These are phyloP conservation scores for Teratosphaeria epicoccoides DNA, from an alignment of 2,329 filamentous ascomycete species.

Conservation along the genomic window DNA sequence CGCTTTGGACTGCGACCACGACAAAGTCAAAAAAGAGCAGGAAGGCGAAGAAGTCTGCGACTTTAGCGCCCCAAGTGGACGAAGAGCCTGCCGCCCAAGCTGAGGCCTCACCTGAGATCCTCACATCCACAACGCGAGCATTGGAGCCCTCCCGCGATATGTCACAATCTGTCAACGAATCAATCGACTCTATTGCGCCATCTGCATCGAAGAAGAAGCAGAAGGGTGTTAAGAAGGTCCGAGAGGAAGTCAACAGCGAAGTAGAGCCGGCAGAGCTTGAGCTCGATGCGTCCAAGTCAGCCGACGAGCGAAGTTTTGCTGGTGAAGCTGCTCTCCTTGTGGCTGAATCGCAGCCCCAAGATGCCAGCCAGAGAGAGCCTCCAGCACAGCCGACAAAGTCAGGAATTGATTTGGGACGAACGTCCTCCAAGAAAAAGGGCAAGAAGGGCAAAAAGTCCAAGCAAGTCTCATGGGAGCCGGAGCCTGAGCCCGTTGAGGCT, in stretches of 20 bases:
- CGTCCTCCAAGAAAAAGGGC: background rate
- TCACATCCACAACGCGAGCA: background rate
- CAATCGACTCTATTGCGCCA: background rate
- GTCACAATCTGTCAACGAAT: background rate
- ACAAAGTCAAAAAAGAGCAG: slow-evolving; percentile 23
- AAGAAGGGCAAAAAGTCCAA: slow-evolving; percentile 19
- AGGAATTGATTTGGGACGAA: background rate
- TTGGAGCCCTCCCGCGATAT: background rate
- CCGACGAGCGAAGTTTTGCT: background rate
- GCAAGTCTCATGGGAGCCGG: slow-evolving; percentile 1
- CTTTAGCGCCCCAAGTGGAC: background rate
- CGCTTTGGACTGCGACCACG: slow-evolving; percentile 7
- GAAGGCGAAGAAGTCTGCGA: slow-evolving; percentile 13
- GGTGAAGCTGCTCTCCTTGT: background rate
- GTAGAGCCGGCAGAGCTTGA: no score
- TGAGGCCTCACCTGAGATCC: background rate
- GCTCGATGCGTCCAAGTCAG: background rate
- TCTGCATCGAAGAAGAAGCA: background rate
- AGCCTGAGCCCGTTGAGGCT: background rate
- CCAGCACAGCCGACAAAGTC: background rate
- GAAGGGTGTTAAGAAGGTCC: slow-evolving; percentile 17
- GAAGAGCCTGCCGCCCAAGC: background rate
- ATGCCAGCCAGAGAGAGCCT: background rate
- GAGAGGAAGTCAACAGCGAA: background rate
- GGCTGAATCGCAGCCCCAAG: background rate